These are phyloP conservation scores for Termitomyces sp. DNA, from an alignment of 768 basidiomycete genomes.

Conservation along the genomic window DNA sequence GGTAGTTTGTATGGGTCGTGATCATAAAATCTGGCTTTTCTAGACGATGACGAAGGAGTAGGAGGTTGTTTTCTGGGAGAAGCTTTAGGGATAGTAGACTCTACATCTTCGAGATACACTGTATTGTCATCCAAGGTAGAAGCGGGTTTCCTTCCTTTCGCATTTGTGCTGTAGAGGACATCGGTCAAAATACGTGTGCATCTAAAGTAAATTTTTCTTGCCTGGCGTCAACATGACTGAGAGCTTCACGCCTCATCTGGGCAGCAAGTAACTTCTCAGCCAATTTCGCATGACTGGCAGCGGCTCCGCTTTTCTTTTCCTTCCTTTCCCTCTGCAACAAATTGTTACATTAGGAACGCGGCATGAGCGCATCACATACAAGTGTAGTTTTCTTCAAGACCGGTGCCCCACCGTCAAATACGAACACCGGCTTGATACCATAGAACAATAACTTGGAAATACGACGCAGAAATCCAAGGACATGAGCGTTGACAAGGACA, in stretches of 20 bases:
- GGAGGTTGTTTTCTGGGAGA: constrained; percentile 33
- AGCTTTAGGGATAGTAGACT: constrained; percentile 46
- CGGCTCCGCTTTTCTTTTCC: constrained; percentile 89
- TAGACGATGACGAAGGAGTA: constrained; percentile 45
- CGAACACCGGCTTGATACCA: constrained; percentile 97
- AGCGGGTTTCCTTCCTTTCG: constrained; percentile 41
- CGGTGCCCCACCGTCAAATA: constrained; percentile 97
- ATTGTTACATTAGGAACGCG: neutral
- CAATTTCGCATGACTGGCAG: constrained; percentile 74
- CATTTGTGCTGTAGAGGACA: constrained; percentile 14
- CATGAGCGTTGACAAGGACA: constrained; percentile 86
- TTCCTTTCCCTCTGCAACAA: constrained; percentile 69
- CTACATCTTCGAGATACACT: constrained; percentile 87
- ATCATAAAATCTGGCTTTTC: constrained; percentile 61
- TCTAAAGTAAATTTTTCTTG: neutral
- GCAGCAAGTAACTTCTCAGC: constrained; percentile 92
- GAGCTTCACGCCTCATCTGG: constrained; percentile 84
- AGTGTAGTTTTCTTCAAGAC: constrained; percentile 84
- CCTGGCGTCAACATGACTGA: constrained; percentile 33
- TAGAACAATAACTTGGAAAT: constrained; percentile 95
- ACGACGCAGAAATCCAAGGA: constrained; percentile 83
- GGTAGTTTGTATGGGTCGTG: constrained; percentile 95
- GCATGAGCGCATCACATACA: constrained; percentile 41
- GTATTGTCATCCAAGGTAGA: constrained; percentile 58
- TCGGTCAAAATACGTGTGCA: neutral